Percentiles rank a stretch among this genome's conserved stretches.
phyloP scores from a whole-genome alignment of 495 filamentous ascomycete genomes.

The Neurospora africana region DNA sequence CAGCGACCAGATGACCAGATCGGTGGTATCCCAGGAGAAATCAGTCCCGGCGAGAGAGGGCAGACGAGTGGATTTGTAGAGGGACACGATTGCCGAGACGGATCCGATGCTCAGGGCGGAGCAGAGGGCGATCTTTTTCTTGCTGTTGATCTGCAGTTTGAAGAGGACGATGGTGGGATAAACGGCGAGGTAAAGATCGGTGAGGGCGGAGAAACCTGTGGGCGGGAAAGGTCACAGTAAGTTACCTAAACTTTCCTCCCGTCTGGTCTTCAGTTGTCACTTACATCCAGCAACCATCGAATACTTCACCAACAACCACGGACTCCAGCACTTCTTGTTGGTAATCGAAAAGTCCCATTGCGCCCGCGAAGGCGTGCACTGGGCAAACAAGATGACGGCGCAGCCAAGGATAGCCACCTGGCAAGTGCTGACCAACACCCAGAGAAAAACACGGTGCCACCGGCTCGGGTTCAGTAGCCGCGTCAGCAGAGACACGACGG shows the following conservation, averaged over 20 bases:
- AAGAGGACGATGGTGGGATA: constrained; percentile 36
- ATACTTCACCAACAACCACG: constrained; percentile 29
- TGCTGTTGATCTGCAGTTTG: constrained; percentile 30
- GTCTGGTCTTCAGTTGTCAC: neutral
- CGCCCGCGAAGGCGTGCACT: constrained; percentile 13
- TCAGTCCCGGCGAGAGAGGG: constrained; percentile 26
- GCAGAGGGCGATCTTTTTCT: constrained; percentile 38
- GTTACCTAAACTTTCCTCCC: neutral
- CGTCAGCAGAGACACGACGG: constrained; percentile 15
- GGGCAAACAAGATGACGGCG: constrained; percentile 15
- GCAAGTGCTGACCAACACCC: constrained; percentile 18
- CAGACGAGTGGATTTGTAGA: constrained; percentile 35
- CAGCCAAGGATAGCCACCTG: constrained; percentile 12
- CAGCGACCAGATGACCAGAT: constrained; percentile 36
- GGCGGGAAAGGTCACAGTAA: too few relatives aligned
- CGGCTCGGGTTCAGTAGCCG: constrained; percentile 11
- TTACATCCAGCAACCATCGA: constrained; percentile 31
- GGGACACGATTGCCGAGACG: constrained; percentile 18
- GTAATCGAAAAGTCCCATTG: constrained; percentile 11
- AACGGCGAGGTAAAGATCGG: constrained; percentile 40
- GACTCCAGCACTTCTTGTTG: constrained; percentile 20
- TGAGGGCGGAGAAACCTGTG: constrained; percentile 31
- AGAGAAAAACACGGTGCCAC: constrained; percentile 10
- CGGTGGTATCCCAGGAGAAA: constrained; percentile 23
- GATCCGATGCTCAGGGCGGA: constrained; percentile 35